Evolutionary conservation across 176 grass and related monocot species (phyloP).

Genomic region (Phoenix roebelenii): DNA sequence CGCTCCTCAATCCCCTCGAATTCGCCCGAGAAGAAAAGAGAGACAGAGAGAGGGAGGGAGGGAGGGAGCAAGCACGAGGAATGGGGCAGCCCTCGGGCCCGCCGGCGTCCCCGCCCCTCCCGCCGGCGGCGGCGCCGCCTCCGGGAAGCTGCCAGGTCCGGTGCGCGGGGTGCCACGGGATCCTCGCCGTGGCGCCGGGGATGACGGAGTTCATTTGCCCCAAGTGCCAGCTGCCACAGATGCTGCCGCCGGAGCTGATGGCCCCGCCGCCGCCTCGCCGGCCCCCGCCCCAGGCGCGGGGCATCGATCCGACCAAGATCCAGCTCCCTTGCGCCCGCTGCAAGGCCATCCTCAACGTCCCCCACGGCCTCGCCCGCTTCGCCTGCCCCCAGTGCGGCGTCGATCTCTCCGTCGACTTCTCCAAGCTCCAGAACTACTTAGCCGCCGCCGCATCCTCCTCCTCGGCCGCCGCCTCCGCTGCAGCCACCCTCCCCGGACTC

Average conservation of each 20-base stretch:
- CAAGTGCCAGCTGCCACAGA: conserved; percentile 61
- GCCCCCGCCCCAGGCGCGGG: conserved; percentile 2
- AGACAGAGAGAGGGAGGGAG: no score
- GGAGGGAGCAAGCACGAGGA: background rate
- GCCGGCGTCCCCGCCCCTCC: conserved; percentile 6
- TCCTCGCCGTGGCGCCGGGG: conserved; percentile 49
- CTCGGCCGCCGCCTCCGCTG: conserved; percentile 6
- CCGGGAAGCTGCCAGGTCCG: conserved; percentile 41
- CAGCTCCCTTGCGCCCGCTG: conserved; percentile 67
- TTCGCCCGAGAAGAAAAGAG: no score
- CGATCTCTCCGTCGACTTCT: conserved; percentile 62
- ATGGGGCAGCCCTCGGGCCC: conserved; percentile 14
- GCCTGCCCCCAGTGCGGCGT: conserved; percentile 80
- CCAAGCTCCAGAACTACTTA: conserved; percentile 45
- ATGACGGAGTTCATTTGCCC: conserved; percentile 90
- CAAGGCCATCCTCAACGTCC: conserved; percentile 83
- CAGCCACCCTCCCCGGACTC: conserved; percentile 21
- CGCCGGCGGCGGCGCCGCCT: conserved; percentile 5
- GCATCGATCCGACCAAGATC: conserved; percentile 35
- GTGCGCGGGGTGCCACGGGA: conserved; percentile 52
- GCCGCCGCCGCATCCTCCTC: conserved; percentile 6
- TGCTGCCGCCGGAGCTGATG: conserved; percentile 75
- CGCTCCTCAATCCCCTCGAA: no score
- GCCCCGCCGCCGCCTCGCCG: conserved; percentile 12
- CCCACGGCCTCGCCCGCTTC: conserved; percentile 71